Conservation (phyloP, 2,329 filamentous ascomycete species). For the Capronia americana region DNA sequence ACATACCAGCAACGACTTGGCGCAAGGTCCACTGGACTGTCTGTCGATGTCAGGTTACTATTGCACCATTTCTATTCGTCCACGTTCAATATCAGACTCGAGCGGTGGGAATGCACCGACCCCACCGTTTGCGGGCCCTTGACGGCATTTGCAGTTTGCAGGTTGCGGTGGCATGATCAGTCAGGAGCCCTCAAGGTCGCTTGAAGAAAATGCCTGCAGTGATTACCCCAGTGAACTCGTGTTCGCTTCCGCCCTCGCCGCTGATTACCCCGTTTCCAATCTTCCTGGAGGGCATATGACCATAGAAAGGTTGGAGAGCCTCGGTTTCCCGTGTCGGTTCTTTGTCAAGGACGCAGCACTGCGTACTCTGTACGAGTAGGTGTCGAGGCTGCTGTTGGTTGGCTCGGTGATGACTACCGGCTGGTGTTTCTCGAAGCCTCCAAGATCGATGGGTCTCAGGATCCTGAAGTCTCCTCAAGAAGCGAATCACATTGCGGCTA, state of each 20-base stretch:
- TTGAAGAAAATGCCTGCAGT: not conserved
- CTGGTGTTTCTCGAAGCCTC: constrained; percentile 5
- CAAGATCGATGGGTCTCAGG: constrained; percentile 6
- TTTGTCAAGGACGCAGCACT: not conserved
- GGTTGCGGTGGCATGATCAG: constrained; percentile 12
- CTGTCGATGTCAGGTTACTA: not conserved
- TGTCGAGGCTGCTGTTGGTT: not conserved
- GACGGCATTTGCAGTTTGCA: not conserved
- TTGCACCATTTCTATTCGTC: constrained; percentile 12
- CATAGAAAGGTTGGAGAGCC: not conserved
- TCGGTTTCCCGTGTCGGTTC: not conserved
- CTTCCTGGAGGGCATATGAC: constrained; percentile 5
- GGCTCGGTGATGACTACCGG: not conserved
- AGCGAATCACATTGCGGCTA: constrained; percentile 13
- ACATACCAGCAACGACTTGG: not conserved
- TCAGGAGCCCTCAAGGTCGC: not conserved
- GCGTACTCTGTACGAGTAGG: not conserved
- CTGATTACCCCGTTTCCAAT: not conserved
- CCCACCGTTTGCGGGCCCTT: not conserved
- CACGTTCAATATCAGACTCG: constrained; percentile 6
- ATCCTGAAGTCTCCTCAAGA: not conserved
- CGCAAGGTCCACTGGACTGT: not conserved
- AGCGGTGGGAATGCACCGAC: not conserved
- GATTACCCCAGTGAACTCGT: not conserved
- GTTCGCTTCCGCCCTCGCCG: not conserved